Conservation (phyloP, 495 filamentous ascomycete genomes). For the Podospora bellae-mahoneyi region DNA sequence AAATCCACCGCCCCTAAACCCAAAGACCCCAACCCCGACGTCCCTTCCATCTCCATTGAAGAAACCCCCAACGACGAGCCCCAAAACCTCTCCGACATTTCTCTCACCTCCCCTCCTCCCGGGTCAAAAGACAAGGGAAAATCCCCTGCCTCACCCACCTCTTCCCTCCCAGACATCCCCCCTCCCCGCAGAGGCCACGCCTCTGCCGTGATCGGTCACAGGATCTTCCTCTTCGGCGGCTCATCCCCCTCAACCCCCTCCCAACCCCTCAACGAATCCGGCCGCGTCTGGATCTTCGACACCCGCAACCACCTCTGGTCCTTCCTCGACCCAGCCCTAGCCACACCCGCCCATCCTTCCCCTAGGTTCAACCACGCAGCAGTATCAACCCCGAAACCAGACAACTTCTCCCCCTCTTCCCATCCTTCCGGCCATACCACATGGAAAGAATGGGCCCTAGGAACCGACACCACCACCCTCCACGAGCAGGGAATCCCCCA, state of each 20-base stretch:
- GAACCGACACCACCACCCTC: slow-evolving; percentile 38
- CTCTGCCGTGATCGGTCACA: slow-evolving; percentile 54
- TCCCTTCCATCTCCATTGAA: slow-evolving; percentile 35
- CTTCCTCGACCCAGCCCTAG: slow-evolving; percentile 47
- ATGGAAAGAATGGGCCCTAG: slow-evolving; percentile 45
- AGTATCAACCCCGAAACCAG: slow-evolving; percentile 47
- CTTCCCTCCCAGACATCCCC: slow-evolving; percentile 41
- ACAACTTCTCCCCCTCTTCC: slow-evolving; percentile 28
- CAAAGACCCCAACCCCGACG: not conserved
- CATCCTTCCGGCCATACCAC: slow-evolving; percentile 19
- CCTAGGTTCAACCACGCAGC: slow-evolving; percentile 49
- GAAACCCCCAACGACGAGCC: slow-evolving; percentile 39
- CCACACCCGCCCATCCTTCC: slow-evolving; percentile 23
- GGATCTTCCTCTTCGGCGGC: slow-evolving; percentile 65
- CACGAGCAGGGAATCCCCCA: slow-evolving; percentile 44
- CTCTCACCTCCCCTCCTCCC: slow-evolving; percentile 13
- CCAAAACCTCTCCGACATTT: slow-evolving; percentile 9
- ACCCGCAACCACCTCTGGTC: slow-evolving; percentile 56
- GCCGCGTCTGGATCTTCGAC: slow-evolving; percentile 64
- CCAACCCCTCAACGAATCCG: slow-evolving; percentile 55
- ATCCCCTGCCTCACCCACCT: slow-evolving; percentile 1
- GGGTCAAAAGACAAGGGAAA: slow-evolving; percentile 30
- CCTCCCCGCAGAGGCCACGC: slow-evolving; percentile 55
- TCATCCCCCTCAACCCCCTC: slow-evolving; percentile 40
- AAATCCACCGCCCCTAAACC: slow-evolving; percentile 8